phyloP scores from a whole-genome alignment of 148 eudicot genomes.

The Limonium bicolor region DNA sequence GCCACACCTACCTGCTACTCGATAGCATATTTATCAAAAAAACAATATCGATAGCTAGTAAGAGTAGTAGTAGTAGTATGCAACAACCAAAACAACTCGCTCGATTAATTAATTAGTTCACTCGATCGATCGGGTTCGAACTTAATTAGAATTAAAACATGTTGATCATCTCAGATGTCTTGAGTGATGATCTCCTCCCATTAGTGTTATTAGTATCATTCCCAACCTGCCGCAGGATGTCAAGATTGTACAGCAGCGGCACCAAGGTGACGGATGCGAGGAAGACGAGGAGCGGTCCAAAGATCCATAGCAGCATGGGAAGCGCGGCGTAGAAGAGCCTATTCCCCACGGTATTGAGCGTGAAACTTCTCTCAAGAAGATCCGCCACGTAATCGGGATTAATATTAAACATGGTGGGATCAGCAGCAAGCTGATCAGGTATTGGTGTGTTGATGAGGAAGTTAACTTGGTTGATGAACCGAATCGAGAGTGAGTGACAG shows the following conservation, averaged over 20 bases:
- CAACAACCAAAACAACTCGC: too few species aligned
- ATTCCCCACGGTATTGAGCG: slow-evolving; percentile 41
- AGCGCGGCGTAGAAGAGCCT: slow-evolving; percentile 35
- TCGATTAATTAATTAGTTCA: too few species aligned
- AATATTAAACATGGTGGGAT: neutral
- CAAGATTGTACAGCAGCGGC: slow-evolving; percentile 44
- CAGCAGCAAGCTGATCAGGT: neutral
- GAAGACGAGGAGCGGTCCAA: slow-evolving; percentile 58
- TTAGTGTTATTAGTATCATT: too few species aligned
- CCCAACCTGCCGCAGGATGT: too few species aligned
- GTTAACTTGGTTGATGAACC: slow-evolving; percentile 75
- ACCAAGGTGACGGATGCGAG: slow-evolving; percentile 33
- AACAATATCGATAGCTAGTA: too few species aligned
- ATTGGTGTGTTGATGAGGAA: slow-evolving; percentile 34
- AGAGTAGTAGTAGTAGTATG: too few species aligned
- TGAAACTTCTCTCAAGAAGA: slow-evolving; percentile 36
- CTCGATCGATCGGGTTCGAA: too few species aligned
- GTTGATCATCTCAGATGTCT: too few species aligned
- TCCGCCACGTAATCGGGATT: slow-evolving; percentile 28
- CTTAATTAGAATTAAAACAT: too few species aligned
- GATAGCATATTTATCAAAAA: too few species aligned
- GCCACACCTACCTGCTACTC: too few species aligned
- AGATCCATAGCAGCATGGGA: slow-evolving; percentile 56
- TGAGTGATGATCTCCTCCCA: too few species aligned
- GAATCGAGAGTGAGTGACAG: slow-evolving; percentile 69